phyloP scores from a whole-genome alignment of 176 grass and related monocot species.

The Triticum urartu region DNA sequence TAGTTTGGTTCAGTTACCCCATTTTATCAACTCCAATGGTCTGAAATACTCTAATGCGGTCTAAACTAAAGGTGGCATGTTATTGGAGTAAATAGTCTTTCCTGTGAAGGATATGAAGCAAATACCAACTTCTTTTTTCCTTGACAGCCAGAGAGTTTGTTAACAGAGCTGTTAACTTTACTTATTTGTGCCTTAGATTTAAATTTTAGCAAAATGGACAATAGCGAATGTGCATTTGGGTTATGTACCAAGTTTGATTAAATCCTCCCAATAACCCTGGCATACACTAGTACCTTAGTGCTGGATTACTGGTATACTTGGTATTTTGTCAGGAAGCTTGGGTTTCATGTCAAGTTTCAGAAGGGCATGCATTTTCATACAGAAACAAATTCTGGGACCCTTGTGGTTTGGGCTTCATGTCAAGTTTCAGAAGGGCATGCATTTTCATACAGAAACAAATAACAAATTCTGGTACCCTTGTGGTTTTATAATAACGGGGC shows the following conservation, averaged over 20 bases:
- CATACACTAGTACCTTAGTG: background rate
- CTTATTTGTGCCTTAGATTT: background rate
- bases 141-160: background rate
- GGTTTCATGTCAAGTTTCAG: background rate
- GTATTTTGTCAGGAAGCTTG: background rate
- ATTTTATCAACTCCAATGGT: background rate
- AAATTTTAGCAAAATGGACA: background rate
- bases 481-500: background rate
- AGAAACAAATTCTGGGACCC: background rate
- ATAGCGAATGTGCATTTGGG: background rate
- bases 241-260: background rate
- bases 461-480: background rate
- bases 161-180: background rate
- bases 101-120: background rate
- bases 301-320: background rate
- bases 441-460: background rate
- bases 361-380: background rate
- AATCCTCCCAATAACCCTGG: background rate
- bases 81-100: background rate
- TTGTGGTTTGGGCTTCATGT: background rate
- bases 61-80: background rate
- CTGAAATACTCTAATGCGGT: background rate
- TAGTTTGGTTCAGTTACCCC: background rate
- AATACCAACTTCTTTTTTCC: background rate
- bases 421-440: background rate